Evolutionary conservation across 352 stramenopile genomes (phyloP), one percentile per base, ranked within the genome.

Genomic region (Peronospora destructor): DNA sequence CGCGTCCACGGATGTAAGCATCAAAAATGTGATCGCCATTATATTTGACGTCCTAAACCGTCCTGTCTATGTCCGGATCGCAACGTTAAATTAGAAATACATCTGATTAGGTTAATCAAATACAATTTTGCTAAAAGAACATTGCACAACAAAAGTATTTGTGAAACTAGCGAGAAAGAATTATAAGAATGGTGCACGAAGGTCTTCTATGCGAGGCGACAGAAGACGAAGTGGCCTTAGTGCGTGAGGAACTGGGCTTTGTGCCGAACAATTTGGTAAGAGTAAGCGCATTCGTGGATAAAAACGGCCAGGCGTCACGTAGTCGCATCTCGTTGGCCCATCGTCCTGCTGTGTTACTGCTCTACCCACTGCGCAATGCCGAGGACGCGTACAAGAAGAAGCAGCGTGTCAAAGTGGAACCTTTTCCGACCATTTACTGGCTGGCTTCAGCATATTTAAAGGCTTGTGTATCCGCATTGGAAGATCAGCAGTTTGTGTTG

Each of bases 401-500:
- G 17, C 70, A 85, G 30, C 66, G 73, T 3, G 66, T 60, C 25
- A 70, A 63, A 23, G 60, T 82, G 26, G 71, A 86, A 45, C 75
- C 75, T 0, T 86, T 86, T 51, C 75, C 75, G 21, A 86, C 75
- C 25, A 78, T 80, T 29, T 86, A 83, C 50, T 86, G 75, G 75
- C 58, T 86, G 26, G 58, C 59, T 2, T 75, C 66, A 0, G 41
- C 43, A 5, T 61, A 77, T 23, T 52, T 86, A 26, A 77, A 77
- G 50, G 68, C 71, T 6, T 59, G 56, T 34, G 68, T 86, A 19
- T 82, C 73, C 14, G 53, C 58, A n/a, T 38, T 86, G 0, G 75
- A 86, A 46, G 71, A 76, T 54, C 59, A 71, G 43, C 70, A 71
- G 28, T 71, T 59, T 41, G 69, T 84, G 14, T 46, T 76, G 26